phyloP scores from a whole-genome alignment of 257 asterid species.

The Plectranthus barbatus region DNA sequence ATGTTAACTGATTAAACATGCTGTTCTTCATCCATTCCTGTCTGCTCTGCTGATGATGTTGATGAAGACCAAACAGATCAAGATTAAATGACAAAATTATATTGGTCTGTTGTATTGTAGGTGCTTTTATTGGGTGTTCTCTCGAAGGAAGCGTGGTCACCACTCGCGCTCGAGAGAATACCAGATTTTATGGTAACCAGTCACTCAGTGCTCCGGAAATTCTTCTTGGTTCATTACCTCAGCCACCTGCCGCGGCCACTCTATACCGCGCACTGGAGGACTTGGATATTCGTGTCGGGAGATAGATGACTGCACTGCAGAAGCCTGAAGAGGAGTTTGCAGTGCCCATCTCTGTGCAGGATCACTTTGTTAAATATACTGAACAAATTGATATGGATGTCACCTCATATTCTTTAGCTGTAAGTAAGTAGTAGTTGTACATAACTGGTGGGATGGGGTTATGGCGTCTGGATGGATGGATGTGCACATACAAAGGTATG shows the following conservation, averaged over 20 bases:
- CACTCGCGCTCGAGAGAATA: slow-evolving; percentile 67
- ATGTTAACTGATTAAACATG: no score
- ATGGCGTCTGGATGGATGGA: neutral
- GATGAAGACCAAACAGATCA: no score
- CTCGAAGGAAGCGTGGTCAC: slow-evolving; percentile 81
- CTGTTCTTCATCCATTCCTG: neutral
- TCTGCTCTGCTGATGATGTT: neutral
- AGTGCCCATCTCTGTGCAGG: neutral
- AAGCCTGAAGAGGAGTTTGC: neutral
- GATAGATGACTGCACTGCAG: slow-evolving; percentile 11
- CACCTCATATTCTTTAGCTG: slow-evolving; percentile 15
- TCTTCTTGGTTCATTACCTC: slow-evolving; percentile 73
- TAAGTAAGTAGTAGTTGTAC: slow-evolving; percentile 20
- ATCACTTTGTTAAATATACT: neutral
- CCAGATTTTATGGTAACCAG: slow-evolving; percentile 83
- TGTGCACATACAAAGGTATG: neutral
- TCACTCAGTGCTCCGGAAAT: slow-evolving; percentile 56
- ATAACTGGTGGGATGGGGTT: neutral
- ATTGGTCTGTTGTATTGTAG: slow-evolving; percentile 27
- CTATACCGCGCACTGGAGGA: slow-evolving; percentile 74
- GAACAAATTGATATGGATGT: neutral
- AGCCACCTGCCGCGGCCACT: slow-evolving; percentile 88
- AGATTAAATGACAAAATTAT: neutral
- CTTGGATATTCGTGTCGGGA: slow-evolving; percentile 44
- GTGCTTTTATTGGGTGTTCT: slow-evolving; percentile 97